These are phyloP conservation scores for Thermomyces lanuginosus DNA, from an alignment of 2,329 filamentous ascomycete species.

Conservation along the genomic window DNA sequence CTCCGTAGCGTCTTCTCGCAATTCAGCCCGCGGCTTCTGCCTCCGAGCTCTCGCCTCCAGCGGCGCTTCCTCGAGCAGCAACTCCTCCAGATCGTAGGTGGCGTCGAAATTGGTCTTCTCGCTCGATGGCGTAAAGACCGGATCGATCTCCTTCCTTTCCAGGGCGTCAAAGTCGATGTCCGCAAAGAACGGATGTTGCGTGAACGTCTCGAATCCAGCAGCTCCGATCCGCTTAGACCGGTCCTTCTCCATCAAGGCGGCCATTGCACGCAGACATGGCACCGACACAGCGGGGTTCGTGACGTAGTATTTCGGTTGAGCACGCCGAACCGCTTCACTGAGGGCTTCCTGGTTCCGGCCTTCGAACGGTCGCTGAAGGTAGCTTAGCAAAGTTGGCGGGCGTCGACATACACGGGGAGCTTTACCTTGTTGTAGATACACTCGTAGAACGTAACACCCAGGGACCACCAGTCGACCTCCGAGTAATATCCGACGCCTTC, in stretches of 20 bases:
- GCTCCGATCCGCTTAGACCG: constrained; percentile 68
- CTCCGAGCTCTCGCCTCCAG: constrained; percentile 80
- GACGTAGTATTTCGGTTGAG: constrained; percentile 73
- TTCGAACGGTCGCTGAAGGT: constrained; percentile 67
- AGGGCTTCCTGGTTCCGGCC: constrained; percentile 70
- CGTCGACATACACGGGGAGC: not conserved
- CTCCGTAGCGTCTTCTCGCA: constrained; percentile 87
- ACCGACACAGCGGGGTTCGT: constrained; percentile 82
- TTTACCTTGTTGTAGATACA: constrained; percentile 90
- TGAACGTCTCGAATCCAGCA: constrained; percentile 67
- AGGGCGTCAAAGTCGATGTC: constrained; percentile 69
- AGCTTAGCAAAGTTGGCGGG: not conserved
- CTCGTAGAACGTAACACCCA: constrained; percentile 96
- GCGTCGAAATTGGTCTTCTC: constrained; percentile 99
- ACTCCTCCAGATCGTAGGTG: constrained; percentile 89
- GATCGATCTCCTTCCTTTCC: constrained; percentile 73
- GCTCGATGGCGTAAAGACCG: constrained; percentile 80
- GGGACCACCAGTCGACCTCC: constrained; percentile 95
- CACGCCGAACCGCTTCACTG: constrained; percentile 63
- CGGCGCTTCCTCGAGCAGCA: constrained; percentile 85
- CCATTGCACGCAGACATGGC: constrained; percentile 76
- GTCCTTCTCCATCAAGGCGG: constrained; percentile 65
- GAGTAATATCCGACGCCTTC: constrained; percentile 73
- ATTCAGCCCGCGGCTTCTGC: constrained; percentile 79
- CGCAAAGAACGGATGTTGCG: constrained; percentile 75